Percentiles rank a stretch among this genome's conserved stretches.
Evolutionary conservation across 2,329 filamentous ascomycete genomes (phyloP).

Genomic region (Sporothrix pallida): DNA sequence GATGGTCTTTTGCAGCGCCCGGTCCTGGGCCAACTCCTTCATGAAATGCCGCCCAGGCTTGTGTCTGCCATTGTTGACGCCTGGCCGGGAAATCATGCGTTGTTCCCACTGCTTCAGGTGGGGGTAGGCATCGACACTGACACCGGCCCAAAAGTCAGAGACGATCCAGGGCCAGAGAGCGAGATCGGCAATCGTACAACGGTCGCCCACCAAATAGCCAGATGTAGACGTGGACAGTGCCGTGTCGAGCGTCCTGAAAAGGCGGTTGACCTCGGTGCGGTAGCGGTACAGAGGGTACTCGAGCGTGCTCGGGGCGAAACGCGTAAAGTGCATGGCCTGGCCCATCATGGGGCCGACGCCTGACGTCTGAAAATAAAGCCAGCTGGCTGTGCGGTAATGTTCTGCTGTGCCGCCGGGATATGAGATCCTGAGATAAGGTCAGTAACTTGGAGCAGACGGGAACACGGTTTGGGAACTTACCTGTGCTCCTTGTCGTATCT

Average conservation of each 20-base stretch:
- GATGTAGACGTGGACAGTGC: conserved; percentile 62
- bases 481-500: conserved; percentile 82
- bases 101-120: background rate
- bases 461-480: too few species aligned
- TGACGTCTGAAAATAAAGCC: conserved; percentile 76
- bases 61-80: background rate
- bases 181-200: conserved; percentile 72
- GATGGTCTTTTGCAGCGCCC: background rate
- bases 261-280: conserved; percentile 77
- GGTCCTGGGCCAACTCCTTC: conserved; percentile 74
- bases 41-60: background rate
- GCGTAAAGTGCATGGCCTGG: conserved; percentile 81
- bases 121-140: background rate
- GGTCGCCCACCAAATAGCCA: conserved; percentile 69
- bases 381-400: conserved; percentile 55
- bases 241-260: conserved; percentile 78
- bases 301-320: conserved; percentile 81
- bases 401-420: conserved; percentile 75
- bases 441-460: background rate
- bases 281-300: conserved; percentile 53
- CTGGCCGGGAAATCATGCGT: background rate
- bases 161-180: conserved; percentile 57
- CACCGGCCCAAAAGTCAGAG: background rate
- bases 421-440: conserved; percentile 58
- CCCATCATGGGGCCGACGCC: conserved; percentile 82